Evolutionary conservation across 352 stramenopile genomes (phyloP), one percentile per base, ranked within the genome.

Genomic region (Phytopythium oedochilum): DNA sequence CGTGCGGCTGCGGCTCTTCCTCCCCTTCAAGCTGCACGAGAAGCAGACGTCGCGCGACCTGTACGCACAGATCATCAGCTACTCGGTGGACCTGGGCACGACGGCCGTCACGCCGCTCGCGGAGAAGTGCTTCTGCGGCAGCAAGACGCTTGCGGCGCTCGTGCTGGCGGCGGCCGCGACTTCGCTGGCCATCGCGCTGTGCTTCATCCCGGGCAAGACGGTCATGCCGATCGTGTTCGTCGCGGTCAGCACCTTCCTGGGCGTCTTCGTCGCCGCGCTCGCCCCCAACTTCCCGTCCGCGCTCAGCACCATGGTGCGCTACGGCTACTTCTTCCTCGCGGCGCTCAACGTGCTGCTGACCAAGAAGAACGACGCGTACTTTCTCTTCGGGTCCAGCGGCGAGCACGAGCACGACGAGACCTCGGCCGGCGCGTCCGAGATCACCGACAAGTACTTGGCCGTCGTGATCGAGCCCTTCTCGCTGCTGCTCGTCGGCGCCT

Each of bases 31-130:
- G 62, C 60, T 88, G 48, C 64, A 86, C 51, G 68, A 86, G 56
- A 88, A 86, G 35, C 75, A 85, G 58, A 88, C 78, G 26, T 85
- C 71, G 20, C 63, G 73, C 12, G 78, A 88, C 25, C 71, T 88
- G 49, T 88, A 88, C 60, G 60, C 57, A 29, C 78, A 85, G 66
- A 88, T 88, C 57, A 88, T 88, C 59, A 70, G 63, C 25, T 88
- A 86, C 55, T 78, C 73, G 22, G 75, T 85, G 26, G 71, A 88
- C 18, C 56, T 83, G 15, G 57, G 75, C 32, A 85, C 78, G 14
- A 74, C 71, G 15, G 78, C 75, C 2, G 50, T 85, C 56, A 86
- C 78, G 39, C 61, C 71, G 7, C 25, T 82, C 1, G 73, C 78
- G 0, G 75, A 86, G 48, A 71, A 69, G 9, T 36, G 63, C 2